phyloP scores from a whole-genome alignment of 768 basidiomycete species.

The Boletus eberwhitei region DNA sequence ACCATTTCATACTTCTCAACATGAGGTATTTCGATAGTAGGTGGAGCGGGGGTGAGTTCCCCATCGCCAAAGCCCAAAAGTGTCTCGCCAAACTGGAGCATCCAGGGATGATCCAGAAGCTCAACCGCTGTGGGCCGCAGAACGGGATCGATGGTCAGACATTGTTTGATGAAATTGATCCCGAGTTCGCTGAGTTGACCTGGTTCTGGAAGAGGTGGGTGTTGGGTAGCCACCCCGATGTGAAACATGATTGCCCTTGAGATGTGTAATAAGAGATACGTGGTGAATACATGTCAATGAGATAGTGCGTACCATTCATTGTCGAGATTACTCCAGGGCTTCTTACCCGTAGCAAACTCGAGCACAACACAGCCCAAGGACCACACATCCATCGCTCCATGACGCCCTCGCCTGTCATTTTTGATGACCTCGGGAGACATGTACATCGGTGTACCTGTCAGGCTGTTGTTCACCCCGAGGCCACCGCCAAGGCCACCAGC shows the following conservation, averaged over 20 bases:
- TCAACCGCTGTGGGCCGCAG: slow-evolving; percentile 81
- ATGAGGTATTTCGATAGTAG: slow-evolving; percentile 41
- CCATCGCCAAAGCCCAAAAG: slow-evolving; percentile 65
- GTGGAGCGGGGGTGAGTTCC: slow-evolving; percentile 50
- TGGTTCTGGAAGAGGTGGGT: slow-evolving; percentile 91
- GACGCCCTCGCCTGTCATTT: slow-evolving; percentile 80
- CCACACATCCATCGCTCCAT: slow-evolving; percentile 99
- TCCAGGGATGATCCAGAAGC: slow-evolving; percentile 87
- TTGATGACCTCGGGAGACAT: slow-evolving; percentile 99
- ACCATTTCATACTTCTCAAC: slow-evolving; percentile 51
- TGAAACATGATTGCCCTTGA: slow-evolving; percentile 99
- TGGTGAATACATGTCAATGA: not conserved
- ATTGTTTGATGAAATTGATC: slow-evolving; percentile 91
- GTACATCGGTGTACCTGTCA: slow-evolving; percentile 99
- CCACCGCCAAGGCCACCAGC: slow-evolving; percentile 36
- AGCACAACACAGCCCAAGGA: slow-evolving; percentile 96
- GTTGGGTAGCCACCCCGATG: slow-evolving; percentile 94
- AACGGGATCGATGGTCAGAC: slow-evolving; percentile 83
- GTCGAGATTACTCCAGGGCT: slow-evolving; percentile 98
- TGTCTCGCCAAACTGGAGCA: slow-evolving; percentile 75
- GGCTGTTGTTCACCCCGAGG: slow-evolving; percentile 69
- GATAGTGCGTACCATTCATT: slow-evolving; percentile 82
- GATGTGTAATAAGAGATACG: slow-evolving; percentile 1
- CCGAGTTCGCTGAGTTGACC: slow-evolving; percentile 85
- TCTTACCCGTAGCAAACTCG: slow-evolving; percentile 93